Evolutionary conservation across 202 grass and related monocot species (phyloP).

Genomic region (Brachypodium distachyon): DNA sequence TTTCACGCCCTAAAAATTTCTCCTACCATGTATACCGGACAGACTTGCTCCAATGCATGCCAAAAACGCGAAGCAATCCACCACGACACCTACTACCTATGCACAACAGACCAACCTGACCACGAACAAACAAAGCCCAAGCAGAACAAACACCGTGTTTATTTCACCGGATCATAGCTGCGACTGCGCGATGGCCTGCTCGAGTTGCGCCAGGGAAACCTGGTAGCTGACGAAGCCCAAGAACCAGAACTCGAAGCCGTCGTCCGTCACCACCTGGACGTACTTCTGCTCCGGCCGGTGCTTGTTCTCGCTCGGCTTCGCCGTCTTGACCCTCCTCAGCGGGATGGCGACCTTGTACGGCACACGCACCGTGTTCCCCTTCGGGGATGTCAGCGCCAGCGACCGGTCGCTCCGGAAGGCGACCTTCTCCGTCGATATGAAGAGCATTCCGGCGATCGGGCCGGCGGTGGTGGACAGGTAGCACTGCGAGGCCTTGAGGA

Average conservation of each 20-base stretch:
- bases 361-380: constrained; percentile 31
- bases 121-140: neutral
- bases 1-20: neutral
- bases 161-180: constrained; percentile 2
- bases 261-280: constrained; percentile 63
- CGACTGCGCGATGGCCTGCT: constrained; percentile 52
- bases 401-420: constrained; percentile 72
- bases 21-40: constrained; percentile 20
- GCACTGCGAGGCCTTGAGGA: constrained; percentile 76
- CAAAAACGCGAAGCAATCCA: constrained; percentile 45
- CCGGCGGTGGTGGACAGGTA: constrained; percentile 79
- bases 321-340: constrained; percentile 42
- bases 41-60: constrained; percentile 34
- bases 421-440: constrained; percentile 58
- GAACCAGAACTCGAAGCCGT: constrained; percentile 99
- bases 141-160: neutral
- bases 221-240: constrained; percentile 81
- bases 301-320: constrained; percentile 49
- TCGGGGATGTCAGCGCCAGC: constrained; percentile 37
- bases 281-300: constrained; percentile 88
- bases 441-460: constrained; percentile 77
- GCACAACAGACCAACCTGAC: constrained; percentile 15
- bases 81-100: constrained; percentile 20
- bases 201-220: constrained; percentile 57
- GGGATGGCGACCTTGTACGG: constrained; percentile 79